Evolutionary conservation across 1,284 basidiomycete genomes (phyloP), one percentile per base, ranked within the genome.

Genomic region (Ganoderma lucidum): DNA sequence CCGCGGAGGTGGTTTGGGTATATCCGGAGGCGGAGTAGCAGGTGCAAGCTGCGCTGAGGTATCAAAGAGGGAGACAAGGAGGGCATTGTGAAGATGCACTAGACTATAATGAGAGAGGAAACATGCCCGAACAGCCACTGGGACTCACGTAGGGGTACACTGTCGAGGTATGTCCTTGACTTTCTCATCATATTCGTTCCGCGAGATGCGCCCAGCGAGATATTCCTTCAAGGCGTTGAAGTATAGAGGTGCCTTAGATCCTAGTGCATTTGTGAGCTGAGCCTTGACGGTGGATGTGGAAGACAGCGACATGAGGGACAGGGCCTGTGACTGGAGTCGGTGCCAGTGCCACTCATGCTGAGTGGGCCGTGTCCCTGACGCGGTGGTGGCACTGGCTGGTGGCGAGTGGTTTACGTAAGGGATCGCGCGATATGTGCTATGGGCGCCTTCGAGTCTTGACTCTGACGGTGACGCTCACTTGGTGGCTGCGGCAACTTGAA

Each of bases 71-170:
- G 93, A 93, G 48, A 94, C 93, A 60, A 95, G 89, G 37, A 95
- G 84, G 3, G 93, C 88, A 79, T 95, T 95, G 76, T 95, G 93
- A 2, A 94, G 82, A 78, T 93, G 91, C 41, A 94, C 91, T 92
- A 73, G 58, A 60, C 63, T 28, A 68, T 2, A 1, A 39, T 42
- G 69, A 53, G 45, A 48, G 19, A 37, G 51, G 37, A 48, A n/a
- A 53, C 1, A 2, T 3, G 5, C 9, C 45, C 8, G 2, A 14
- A 51, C 1, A 10, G 32, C 1, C 15, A 51, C 62, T 39, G 30
- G 30, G 65, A 75, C 83, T 71, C 71, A 91, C 91, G 82, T 32
- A 94, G 85, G 66, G 85, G 86, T 23, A 88, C 84, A 1, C 87
- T 87, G 75, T 90, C 89, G 41, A 94, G 85, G 23, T 86, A 84